Evolutionary conservation across 306 rosid species (phyloP), one percentile per base, ranked within the genome.

Genomic region (Dryas alaskensis): DNA sequence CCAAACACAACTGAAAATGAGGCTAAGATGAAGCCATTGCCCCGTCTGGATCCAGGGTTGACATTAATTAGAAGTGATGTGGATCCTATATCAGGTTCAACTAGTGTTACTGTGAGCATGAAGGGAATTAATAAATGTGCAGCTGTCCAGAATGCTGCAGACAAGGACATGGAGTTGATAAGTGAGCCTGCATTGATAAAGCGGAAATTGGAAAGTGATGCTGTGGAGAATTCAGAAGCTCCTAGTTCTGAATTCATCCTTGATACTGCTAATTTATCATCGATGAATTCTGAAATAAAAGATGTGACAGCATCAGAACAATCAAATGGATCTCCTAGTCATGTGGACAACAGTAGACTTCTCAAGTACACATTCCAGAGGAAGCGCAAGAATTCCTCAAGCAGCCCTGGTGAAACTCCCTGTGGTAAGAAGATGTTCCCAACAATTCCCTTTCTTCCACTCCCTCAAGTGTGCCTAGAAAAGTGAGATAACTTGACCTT

Each of bases 321-420:
- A 66, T 78, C 60, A 31, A 73, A 75, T 57, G 73, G 44, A 58
- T 78, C 87, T 80, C 68, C 85, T 52, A 12, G 77, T 73, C 80
- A 25, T 65, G 82, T 52, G 27, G 86, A 76, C 57, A 83, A 75
- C 17, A 51, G 77, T 60, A 79, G 72, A 82, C 59, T 66, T 80
- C 87, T 87, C 64, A 89, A 72, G 70, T 82, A 86, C 78, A 88
- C 94, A 13, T 84, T 83, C 80, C 90, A 79, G 73, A 87, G 97
- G 85, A 91, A 89, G 85, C 86, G 88, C 57, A 91, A 81, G 90
- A 85, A 73, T 61, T 78, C 79, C 37, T 66, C 72, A 31, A 61
- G 67, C 80, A 78, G 48, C 63, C 72, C 79, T 47, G 84, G 80
- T 55, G 82, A 80, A 74, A 80, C 59, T 51, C 64, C 72, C 72